Conservation (phyloP, 2,329 filamentous ascomycete genomes). For the Alternaria panax region DNA sequence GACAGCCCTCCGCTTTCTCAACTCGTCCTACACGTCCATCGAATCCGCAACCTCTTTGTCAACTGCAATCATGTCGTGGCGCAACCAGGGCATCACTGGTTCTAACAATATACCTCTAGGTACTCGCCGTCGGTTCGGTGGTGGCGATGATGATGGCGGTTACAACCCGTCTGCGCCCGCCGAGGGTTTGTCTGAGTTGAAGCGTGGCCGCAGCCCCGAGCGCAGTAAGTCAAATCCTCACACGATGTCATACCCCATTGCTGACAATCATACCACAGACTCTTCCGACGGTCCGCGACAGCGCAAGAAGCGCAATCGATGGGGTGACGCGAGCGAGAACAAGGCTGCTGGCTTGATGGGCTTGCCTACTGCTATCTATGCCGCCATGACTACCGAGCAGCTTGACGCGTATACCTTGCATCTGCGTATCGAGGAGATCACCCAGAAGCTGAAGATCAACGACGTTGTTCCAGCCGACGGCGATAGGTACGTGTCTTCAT, state of each 20-base stretch:
- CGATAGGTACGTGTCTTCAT: constrained; percentile 74
- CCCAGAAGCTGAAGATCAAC: constrained; percentile 98
- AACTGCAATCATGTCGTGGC: constrained; percentile 65
- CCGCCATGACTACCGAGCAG: constrained; percentile 98
- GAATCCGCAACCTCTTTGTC: constrained; percentile 14
- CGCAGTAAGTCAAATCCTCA: constrained; percentile 65
- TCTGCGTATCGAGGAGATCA: constrained; percentile 97
- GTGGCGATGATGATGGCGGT: constrained; percentile 63
- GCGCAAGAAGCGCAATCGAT: constrained; percentile 98
- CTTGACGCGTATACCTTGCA: constrained; percentile 96
- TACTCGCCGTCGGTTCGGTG: constrained; percentile 79
- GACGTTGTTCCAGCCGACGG: constrained; percentile 97
- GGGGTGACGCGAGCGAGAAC: constrained; percentile 97
- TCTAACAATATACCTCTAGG: constrained; percentile 98
- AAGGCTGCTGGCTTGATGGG: constrained; percentile 99
- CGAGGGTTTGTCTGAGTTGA: constrained; percentile 62
- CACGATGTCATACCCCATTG: neutral
- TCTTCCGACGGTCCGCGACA: constrained; percentile 77
- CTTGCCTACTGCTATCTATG: constrained; percentile 92
- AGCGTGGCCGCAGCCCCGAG: constrained; percentile 92
- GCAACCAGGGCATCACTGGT: constrained; percentile 84
- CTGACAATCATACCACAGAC: constrained; percentile 34
- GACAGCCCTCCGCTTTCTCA: constrained; percentile 18
- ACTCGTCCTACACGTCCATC: constrained; percentile 9
- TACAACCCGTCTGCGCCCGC: constrained; percentile 56